Percentiles rank a stretch among this genome's conserved stretches.
Conservation (phyloP, 148 eudicot genomes). For the Chenopodium berlandieri region DNA sequence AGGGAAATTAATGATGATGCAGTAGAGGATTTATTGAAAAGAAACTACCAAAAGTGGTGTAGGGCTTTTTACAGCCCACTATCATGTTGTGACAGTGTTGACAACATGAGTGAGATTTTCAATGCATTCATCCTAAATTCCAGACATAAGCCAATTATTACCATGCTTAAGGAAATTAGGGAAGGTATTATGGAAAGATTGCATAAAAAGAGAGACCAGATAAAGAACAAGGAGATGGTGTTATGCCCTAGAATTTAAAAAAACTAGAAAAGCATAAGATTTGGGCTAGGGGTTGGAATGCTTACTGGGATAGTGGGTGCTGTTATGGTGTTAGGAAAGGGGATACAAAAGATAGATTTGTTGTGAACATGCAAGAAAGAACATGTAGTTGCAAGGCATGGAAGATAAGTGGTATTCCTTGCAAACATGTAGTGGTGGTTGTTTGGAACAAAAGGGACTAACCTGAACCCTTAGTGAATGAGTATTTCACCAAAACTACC, state of each 20-base stretch:
- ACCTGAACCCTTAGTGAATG: too few relatives aligned
- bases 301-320: not conserved
- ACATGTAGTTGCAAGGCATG: not conserved
- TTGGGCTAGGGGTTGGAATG: not conserved
- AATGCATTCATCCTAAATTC: not conserved
- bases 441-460: not conserved
- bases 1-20: not conserved
- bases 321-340: not conserved
- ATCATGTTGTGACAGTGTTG: not conserved
- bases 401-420: not conserved
- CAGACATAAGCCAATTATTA: not conserved
- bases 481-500: too few relatives aligned
- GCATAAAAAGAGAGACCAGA: not conserved
- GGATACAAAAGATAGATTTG: not conserved
- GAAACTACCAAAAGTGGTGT: not conserved
- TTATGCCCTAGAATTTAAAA: not conserved
- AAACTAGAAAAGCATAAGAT: not conserved
- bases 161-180: not conserved
- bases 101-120: not conserved
- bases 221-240: not conserved
- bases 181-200: not conserved
- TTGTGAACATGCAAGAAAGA: not conserved
- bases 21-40: not conserved
- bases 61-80: not conserved
- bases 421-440: not conserved